A percentile compares a stretch with the other conserved stretches of the same genome.
phyloP scores from a whole-genome alignment of 192 early-diverging fungal species.

The Haplosporangium gracile region DNA sequence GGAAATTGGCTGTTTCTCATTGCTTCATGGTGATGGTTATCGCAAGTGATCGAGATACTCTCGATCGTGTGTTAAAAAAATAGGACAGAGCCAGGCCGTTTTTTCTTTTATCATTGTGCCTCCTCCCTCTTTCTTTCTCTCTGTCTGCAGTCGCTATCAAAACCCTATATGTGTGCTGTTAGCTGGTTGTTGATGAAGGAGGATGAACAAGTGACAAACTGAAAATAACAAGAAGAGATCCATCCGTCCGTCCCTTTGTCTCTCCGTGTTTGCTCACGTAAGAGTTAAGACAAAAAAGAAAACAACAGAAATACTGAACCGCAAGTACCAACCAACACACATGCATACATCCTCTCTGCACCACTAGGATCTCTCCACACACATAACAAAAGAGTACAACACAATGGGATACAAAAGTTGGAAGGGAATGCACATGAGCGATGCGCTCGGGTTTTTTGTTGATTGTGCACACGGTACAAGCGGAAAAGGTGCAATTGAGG shows the following conservation, averaged over 20 bases:
- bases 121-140: background rate
- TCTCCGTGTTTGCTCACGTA: constrained; percentile 1
- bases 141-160: background rate
- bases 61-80: no score
- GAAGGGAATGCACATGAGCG: background rate
- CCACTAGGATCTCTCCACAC: constrained; percentile 8
- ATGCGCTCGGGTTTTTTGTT: background rate
- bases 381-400: background rate
- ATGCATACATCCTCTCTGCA: background rate
- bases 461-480: background rate
- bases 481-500: background rate
- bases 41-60: no score
- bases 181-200: background rate
- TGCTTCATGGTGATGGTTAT: no score
- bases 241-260: background rate
- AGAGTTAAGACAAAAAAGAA: background rate
- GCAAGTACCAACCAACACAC: background rate
- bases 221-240: background rate
- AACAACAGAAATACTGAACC: background rate
- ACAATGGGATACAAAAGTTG: background rate
- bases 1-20: no score
- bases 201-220: background rate
- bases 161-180: background rate
- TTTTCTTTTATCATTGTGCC: background rate
- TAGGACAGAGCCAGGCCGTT: background rate